Conservation (phyloP, 1,284 basidiomycete genomes). For the Papiliotrema nemorosa region DNA sequence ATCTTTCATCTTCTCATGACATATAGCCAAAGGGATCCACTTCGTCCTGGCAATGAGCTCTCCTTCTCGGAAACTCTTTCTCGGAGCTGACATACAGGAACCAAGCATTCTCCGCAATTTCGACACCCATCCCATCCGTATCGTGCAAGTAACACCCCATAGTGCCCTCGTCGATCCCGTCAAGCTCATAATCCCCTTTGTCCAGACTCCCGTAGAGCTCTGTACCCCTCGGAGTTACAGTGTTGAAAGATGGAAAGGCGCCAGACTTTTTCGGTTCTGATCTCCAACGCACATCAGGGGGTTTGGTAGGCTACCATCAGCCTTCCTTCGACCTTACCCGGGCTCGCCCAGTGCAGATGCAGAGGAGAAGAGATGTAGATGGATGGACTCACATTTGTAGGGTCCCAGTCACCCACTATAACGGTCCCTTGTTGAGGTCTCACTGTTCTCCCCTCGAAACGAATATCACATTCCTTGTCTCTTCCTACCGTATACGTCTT, state of each 20-base stretch:
- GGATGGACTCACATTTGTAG: conserved; percentile 23
- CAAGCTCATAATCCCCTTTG: conserved; percentile 23
- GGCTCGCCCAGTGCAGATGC: background rate
- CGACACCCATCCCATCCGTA: conserved; percentile 21
- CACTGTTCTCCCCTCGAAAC: conserved; percentile 20
- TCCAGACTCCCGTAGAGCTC: conserved; percentile 18
- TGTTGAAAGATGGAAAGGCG: conserved; percentile 15
- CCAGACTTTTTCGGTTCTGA: conserved; percentile 31
- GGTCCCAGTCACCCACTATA: conserved; percentile 36
- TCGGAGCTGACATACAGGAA: background rate
- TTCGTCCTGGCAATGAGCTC: background rate
- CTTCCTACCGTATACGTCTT: conserved; percentile 35
- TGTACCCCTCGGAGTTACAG: conserved; percentile 10
- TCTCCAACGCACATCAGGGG: conserved; percentile 26
- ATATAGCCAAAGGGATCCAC: conserved; percentile 10
- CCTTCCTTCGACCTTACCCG: conserved; percentile 5
- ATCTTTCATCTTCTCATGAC: conserved; percentile 32
- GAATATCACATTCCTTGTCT: conserved; percentile 30
- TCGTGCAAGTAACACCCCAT: conserved; percentile 15
- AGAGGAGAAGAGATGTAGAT: too few relatives aligned
- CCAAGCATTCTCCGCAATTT: conserved; percentile 16
- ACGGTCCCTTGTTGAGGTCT: conserved; percentile 30
- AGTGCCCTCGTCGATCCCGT: conserved; percentile 9
- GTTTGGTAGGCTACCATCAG: conserved; percentile 8
- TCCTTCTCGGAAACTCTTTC: background rate